A percentile compares a stretch with the other conserved stretches of the same genome.
phyloP scores from a whole-genome alignment of 2,329 filamentous ascomycete species.

The Cordyceps tenuipes region DNA sequence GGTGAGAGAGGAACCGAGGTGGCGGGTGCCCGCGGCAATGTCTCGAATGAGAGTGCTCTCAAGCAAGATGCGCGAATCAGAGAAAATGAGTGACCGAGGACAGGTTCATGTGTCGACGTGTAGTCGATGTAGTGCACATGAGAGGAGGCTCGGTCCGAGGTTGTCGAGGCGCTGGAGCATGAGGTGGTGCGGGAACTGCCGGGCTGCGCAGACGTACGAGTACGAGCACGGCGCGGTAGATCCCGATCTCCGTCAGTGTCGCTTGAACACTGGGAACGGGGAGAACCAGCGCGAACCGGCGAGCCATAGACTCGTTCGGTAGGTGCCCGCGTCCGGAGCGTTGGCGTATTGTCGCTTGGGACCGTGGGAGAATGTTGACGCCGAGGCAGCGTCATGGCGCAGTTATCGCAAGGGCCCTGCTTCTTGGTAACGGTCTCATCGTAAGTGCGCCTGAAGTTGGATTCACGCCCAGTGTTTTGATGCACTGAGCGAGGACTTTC shows the following conservation, averaged over 20 bases:
- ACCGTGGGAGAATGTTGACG: conserved; percentile 23
- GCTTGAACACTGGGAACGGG: conserved; percentile 43
- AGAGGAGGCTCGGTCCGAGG: conserved; percentile 34
- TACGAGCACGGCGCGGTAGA: conserved; percentile 26
- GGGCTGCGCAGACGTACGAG: conserved; percentile 36
- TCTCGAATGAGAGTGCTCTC: conserved; percentile 58
- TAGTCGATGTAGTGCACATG: conserved; percentile 61
- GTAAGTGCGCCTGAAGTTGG: conserved; percentile 54
- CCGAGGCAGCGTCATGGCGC: conserved; percentile 54
- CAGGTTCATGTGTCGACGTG: conserved; percentile 59
- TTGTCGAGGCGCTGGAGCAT: conserved; percentile 45
- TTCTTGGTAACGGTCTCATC: conserved; percentile 57
- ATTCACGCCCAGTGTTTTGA: conserved; percentile 39
- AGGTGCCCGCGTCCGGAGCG: conserved; percentile 51
- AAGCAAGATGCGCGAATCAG: conserved; percentile 58
- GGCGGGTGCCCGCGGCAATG: conserved; percentile 48
- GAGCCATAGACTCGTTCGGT: conserved; percentile 50
- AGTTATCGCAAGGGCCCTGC: conserved; percentile 59
- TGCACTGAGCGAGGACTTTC: conserved; percentile 43
- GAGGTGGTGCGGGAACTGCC: conserved; percentile 37
- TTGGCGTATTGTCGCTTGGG: conserved; percentile 36
- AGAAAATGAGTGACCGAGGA: conserved; percentile 54
- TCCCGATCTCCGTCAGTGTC: conserved; percentile 46
- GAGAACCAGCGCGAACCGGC: conserved; percentile 40
- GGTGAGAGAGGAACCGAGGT: conserved; percentile 31